Conservation (phyloP, 1,139 yeast species). For the Nakaseomyces delphensis region DNA sequence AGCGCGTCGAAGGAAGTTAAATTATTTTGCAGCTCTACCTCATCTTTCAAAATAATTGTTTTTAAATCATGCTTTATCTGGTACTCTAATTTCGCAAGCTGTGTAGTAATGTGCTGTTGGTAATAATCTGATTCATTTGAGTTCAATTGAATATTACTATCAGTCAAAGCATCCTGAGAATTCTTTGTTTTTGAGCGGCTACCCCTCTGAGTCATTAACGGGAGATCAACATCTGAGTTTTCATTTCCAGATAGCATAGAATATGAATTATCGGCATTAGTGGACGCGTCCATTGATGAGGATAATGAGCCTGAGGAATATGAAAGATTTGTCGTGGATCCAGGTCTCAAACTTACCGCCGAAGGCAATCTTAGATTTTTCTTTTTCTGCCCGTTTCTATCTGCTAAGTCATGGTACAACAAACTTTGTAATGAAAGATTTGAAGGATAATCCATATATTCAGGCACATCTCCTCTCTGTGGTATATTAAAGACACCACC, state of each 20-base stretch:
- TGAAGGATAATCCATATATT: conserved; percentile 6
- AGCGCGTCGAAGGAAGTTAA: conserved; percentile 15
- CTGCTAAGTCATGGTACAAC: conserved; percentile 8
- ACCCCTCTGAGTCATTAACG: background rate
- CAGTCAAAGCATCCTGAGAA: conserved; percentile 1
- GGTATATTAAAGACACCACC: conserved; percentile 4
- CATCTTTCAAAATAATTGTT: conserved; percentile 14
- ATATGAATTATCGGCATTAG: conserved; percentile 6
- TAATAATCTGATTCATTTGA: conserved; percentile 16
- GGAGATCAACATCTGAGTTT: background rate
- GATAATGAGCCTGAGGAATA: conserved; percentile 11
- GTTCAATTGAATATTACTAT: conserved; percentile 10
- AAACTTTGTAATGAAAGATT: conserved; percentile 7
- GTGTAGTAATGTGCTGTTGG: conserved; percentile 15
- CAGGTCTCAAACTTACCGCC: conserved; percentile 1
- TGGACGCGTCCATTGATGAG: conserved; percentile 10
- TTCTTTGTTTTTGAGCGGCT: background rate
- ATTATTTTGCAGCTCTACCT: conserved; percentile 13
- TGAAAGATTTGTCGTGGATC: background rate
- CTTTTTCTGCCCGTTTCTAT: background rate
- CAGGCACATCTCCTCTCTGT: background rate
- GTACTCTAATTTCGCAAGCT: conserved; percentile 15
- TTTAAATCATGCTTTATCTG: conserved; percentile 13
- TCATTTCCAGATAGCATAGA: background rate
- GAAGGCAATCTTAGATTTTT: background rate